These are phyloP conservation scores for Novymonas esmeraldas DNA, from an alignment of 208 protist species.

Conservation along the genomic window DNA sequence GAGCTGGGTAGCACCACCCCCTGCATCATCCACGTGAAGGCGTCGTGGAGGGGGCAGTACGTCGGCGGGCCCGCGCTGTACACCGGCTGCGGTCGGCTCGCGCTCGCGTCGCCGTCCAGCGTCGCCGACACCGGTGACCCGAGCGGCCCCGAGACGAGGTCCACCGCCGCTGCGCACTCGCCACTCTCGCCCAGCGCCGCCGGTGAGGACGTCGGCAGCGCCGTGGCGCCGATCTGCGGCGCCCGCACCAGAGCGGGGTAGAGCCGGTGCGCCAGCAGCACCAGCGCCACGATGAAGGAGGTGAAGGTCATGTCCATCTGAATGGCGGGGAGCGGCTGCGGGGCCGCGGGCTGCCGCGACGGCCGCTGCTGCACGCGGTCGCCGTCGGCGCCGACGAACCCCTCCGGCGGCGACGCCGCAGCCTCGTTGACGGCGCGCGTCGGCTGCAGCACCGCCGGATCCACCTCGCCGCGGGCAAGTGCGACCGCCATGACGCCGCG, in stretches of 20 bases:
- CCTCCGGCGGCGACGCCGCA: not conserved
- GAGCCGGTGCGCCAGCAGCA: conserved; percentile 61
- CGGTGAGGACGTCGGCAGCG: not conserved
- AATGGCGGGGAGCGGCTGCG: conserved; percentile 30
- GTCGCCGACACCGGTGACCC: not conserved
- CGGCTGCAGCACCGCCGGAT: conserved; percentile 17
- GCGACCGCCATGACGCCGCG: conserved; percentile 33
- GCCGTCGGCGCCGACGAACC: conserved; percentile 3
- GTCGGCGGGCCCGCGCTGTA: not conserved
- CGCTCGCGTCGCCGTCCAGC: not conserved
- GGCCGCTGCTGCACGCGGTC: not conserved
- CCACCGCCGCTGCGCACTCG: not conserved
- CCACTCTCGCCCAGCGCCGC: not conserved
- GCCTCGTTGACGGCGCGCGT: conserved; percentile 4
- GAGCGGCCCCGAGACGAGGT: not conserved
- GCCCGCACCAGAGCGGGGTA: conserved; percentile 33
- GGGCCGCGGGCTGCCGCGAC: not conserved
- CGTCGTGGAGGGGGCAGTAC: conserved; percentile 27
- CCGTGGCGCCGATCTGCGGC: not conserved
- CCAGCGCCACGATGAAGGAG: conserved; percentile 66
- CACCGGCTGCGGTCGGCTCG: not conserved
- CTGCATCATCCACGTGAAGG: conserved; percentile 27
- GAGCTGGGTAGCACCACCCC: conserved; percentile 24
- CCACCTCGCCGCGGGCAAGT: conserved; percentile 14
- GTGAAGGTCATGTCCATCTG: conserved; percentile 66